Evolutionary conservation across 2,329 filamentous ascomycete species (phyloP), one percentile per base, ranked within the genome.

Genomic region (Scedosporium apiospermum): DNA sequence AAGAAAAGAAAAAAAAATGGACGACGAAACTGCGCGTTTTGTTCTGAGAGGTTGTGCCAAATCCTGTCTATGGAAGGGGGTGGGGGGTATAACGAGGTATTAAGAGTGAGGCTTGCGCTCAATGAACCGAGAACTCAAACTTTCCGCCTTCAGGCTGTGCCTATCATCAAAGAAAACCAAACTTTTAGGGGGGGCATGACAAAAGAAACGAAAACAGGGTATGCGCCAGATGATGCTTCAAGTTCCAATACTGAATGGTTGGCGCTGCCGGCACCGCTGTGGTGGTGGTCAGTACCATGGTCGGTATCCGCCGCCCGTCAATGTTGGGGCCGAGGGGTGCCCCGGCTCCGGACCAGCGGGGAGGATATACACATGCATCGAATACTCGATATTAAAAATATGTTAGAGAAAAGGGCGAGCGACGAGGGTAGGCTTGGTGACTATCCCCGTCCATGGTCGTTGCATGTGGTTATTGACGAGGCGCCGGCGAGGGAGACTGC

Each of bases 401-500:
- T 9, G 34, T 12, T 7, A 10, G n/a, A 10, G n/a, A 51, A 51
- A 23, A 9, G 46, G 18, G 23, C 21, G 51, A 26, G 26, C 26
- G 26, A 38, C 3, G 34, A 6, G 46, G 46, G 46, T n/a, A 51
- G 46, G 4, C 7, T 18, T 1, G 14, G 46, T 51, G 46, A 51
- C 16, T 23, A 21, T 18, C 46, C 55, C 30, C 12, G 34, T 10
- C 27, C 16, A 3, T 27, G 10, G 14, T n/a, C 23, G 26, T 18
- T 38, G 9, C 23, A 38, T n/a, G 55, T 42, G 23, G 55, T 23
- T 30, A 51, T 61, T 57, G 26, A 3, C 49, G 60, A 27, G 60
- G 60, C 6, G 60, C 60, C 10, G 60, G 60, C 16, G 60, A 55
- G 7, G 60, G 60, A 27, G 60, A 55, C 49, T 61, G 60, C 49